Evolutionary conservation across 768 basidiomycete species (phyloP), one percentile per base, ranked within the genome.

Genomic region (Leccinum incarnatum): DNA sequence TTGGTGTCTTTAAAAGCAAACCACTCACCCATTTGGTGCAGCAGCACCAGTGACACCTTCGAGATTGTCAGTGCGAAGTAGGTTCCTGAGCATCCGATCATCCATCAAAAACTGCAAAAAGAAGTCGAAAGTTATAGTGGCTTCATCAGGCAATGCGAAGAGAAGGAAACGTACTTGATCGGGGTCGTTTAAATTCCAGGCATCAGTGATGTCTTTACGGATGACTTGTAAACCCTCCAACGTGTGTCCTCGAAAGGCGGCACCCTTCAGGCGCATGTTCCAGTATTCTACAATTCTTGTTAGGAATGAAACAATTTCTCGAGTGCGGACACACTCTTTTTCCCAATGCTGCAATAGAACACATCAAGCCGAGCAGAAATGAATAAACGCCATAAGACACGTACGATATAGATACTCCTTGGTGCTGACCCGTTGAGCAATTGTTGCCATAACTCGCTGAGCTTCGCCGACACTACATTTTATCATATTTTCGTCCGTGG

Each of bases 181-280:
- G 2, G 59, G 64, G 37, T 65, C 64, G 3, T 36, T 15, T 4
- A 65, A 58, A 21, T 65, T 65, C 64, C 64, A 65, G 29, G 62
- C 27, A 0, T 51, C 42, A 17, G 58, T n/a, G 4, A 65, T 21
- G 8, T 65, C 64, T 8, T 48, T n/a, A 5, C 4, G 56, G 14
- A 65, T 66, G 7, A 62, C 56, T 27, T 58, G 2, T 46, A 65
- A 54, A 7, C 64, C 42, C 3, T 42, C 11, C 21, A 66, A 42
- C 21, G 64, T 55, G 37, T 27, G 54, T 6, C 53, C 54, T 0
- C 54, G 47, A 54, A 65, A 58, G 42, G 58, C n/a, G 5, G 56
- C 42, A 3, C 64, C 62, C 17, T 47, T 55, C 23, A 55, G 17
- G 8, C 62, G 60, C 36, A 23, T 55, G 1, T 9, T 37, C 64